phyloP scores from a whole-genome alignment of 176 grass and related monocot species.

The Juncus inflexus region DNA sequence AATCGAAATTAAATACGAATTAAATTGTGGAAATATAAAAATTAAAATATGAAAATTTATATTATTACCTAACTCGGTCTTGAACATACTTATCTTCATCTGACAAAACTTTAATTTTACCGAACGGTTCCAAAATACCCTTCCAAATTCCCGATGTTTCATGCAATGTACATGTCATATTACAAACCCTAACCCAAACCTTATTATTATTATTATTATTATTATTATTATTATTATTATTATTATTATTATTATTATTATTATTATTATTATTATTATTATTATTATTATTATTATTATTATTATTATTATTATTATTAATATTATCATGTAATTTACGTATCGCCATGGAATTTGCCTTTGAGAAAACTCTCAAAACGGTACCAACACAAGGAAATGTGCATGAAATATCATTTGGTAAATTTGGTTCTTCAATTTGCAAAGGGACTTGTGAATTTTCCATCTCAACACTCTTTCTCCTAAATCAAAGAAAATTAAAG shows the following conservation, averaged over 20 bases:
- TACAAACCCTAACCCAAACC: slow-evolving; percentile 72
- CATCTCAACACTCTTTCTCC: slow-evolving; percentile 28
- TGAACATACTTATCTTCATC: slow-evolving; percentile 53
- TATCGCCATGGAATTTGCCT: slow-evolving; percentile 38
- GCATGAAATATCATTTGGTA: slow-evolving; percentile 53
- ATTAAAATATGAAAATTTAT: slow-evolving; percentile 5
- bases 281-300: slow-evolving; percentile 18
- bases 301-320: slow-evolving; percentile 1
- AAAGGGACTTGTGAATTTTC: slow-evolving; percentile 29
- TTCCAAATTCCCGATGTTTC: slow-evolving; percentile 55
- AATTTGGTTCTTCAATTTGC: slow-evolving; percentile 52
- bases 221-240: too few species aligned
- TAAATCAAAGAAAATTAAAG: slow-evolving; percentile 23
- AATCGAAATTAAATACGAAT: too few species aligned
- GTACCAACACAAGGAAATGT: slow-evolving; percentile 68
- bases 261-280: too few species aligned
- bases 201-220: slow-evolving; percentile 1
- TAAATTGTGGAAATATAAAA: too few species aligned
- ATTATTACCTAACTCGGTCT: slow-evolving; percentile 62
- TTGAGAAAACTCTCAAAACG: slow-evolving; percentile 51
- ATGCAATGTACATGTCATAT: slow-evolving; percentile 56
- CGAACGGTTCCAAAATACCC: slow-evolving; percentile 43
- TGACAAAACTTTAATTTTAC: slow-evolving; percentile 73
- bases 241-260: too few species aligned
- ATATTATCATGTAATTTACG: slow-evolving; percentile 33